phyloP scores from a whole-genome alignment of 306 rosid genomes.

The Rosa persica region DNA sequence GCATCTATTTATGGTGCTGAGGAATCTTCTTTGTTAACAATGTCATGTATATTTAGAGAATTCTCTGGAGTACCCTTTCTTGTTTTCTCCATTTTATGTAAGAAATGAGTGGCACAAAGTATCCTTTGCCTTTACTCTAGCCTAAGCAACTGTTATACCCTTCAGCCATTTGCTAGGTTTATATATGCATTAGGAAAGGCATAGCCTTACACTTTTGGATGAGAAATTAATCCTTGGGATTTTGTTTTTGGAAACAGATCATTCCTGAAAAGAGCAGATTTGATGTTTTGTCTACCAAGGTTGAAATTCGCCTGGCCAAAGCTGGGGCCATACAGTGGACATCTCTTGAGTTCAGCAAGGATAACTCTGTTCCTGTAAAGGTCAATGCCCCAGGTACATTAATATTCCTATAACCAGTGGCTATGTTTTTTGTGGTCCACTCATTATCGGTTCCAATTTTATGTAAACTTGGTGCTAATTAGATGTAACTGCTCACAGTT shows the following conservation, averaged over 20 bases:
- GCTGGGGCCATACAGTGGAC: slow-evolving; percentile 58
- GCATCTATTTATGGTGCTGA: background rate
- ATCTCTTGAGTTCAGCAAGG: slow-evolving; percentile 63
- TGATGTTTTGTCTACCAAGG: slow-evolving; percentile 64
- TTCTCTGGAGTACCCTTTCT: no score
- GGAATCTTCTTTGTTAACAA: background rate
- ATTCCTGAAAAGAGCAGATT: slow-evolving; percentile 54
- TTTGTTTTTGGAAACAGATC: slow-evolving; percentile 50
- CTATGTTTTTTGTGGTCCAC: background rate
- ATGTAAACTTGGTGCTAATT: background rate
- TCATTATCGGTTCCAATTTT: background rate
- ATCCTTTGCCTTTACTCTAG: background rate
- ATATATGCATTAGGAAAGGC: background rate
- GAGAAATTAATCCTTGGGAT: slow-evolving; percentile 20
- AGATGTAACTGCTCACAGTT: slow-evolving; percentile 33
- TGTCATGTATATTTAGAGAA: background rate
- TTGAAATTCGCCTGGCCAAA: slow-evolving; percentile 82
- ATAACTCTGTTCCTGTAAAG: slow-evolving; percentile 32
- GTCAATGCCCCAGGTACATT: slow-evolving; percentile 51
- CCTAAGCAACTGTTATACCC: background rate
- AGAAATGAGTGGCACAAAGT: background rate
- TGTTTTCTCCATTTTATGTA: background rate
- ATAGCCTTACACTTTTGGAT: background rate
- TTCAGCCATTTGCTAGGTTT: slow-evolving; percentile 11
- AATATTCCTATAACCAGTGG: background rate